A percentile compares a stretch with the other conserved stretches of the same genome.
phyloP scores from a whole-genome alignment of 2,329 filamentous ascomycete genomes.

The Fusarium pseudoanthophilum region DNA sequence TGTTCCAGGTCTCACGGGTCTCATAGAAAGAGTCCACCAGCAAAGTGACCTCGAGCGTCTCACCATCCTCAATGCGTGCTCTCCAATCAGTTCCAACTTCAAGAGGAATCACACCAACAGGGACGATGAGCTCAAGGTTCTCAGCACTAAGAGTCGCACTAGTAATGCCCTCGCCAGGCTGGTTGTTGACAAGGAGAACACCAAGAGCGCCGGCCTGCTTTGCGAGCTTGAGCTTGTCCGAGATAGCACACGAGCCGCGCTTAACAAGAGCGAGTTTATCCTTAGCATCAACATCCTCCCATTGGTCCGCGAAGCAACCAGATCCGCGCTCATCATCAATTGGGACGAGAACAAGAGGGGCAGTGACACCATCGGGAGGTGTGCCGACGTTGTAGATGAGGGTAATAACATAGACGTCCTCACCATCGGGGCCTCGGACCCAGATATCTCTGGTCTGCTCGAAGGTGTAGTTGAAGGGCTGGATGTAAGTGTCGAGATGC shows the following conservation, averaged over 20 bases:
- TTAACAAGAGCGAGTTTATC: constrained; percentile 59
- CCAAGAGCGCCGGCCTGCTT: constrained; percentile 55
- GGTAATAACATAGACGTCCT: constrained; percentile 55
- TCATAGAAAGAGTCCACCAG: constrained; percentile 53
- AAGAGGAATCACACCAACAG: constrained; percentile 51
- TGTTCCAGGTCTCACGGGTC: constrained; percentile 53
- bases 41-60: constrained; percentile 50
- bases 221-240: constrained; percentile 57
- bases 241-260: constrained; percentile 56
- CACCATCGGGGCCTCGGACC: constrained; percentile 57
- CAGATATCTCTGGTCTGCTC: constrained; percentile 55
- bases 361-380: constrained; percentile 52
- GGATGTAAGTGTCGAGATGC: constrained; percentile 57
- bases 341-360: constrained; percentile 51
- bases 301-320: constrained; percentile 56
- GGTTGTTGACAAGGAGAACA: constrained; percentile 71
- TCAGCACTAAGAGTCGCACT: constrained; percentile 64
- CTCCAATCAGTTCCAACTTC: constrained; percentile 53
- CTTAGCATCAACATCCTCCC: constrained; percentile 56
- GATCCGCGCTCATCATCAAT: constrained; percentile 53
- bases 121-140: constrained; percentile 50
- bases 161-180: constrained; percentile 54
- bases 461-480: constrained; percentile 60
- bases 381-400: constrained; percentile 61
- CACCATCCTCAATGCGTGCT: constrained; percentile 47